A percentile compares a stretch with the other conserved stretches of the same genome.
Evolutionary conservation across 2,329 filamentous ascomycete species (phyloP).

Genomic region (Talaromyces sp.): DNA sequence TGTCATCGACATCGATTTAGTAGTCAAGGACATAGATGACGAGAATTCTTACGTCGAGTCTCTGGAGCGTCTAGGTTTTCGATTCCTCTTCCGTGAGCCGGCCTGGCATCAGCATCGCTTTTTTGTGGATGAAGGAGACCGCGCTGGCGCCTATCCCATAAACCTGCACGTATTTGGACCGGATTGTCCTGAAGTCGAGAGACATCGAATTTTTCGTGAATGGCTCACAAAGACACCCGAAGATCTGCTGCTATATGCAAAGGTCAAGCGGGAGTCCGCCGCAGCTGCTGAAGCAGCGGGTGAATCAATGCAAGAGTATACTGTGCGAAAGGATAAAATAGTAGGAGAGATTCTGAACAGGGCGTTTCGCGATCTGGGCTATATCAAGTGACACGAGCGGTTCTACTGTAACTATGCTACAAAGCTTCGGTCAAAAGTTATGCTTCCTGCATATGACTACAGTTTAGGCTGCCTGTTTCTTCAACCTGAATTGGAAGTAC

Average conservation of each 20-base stretch:
- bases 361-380: slow-evolving; percentile 26
- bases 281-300: slow-evolving; percentile 25
- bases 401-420: neutral
- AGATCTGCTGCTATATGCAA: slow-evolving; percentile 42
- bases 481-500: neutral
- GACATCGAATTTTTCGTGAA: slow-evolving; percentile 47
- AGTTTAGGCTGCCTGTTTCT: neutral
- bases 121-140: slow-evolving; percentile 30
- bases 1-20: slow-evolving; percentile 53
- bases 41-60: slow-evolving; percentile 44
- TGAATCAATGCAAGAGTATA: slow-evolving; percentile 41
- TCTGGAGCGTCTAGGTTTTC: slow-evolving; percentile 46
- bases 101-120: slow-evolving; percentile 50
- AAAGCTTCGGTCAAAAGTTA: neutral
- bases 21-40: slow-evolving; percentile 39
- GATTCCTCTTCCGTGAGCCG: slow-evolving; percentile 47
- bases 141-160: neutral
- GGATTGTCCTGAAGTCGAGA: slow-evolving; percentile 40
- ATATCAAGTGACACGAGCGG: slow-evolving; percentile 2
- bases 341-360: slow-evolving; percentile 40
- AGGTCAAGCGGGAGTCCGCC: slow-evolving; percentile 37
- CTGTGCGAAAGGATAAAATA: slow-evolving; percentile 40
- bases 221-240: slow-evolving; percentile 40
- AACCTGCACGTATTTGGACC: slow-evolving; percentile 52
- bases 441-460: neutral